Evolutionary conservation across 2,329 filamentous ascomycete species (phyloP), one percentile per base, ranked within the genome.

Genomic region (Penicillium crustosum): DNA sequence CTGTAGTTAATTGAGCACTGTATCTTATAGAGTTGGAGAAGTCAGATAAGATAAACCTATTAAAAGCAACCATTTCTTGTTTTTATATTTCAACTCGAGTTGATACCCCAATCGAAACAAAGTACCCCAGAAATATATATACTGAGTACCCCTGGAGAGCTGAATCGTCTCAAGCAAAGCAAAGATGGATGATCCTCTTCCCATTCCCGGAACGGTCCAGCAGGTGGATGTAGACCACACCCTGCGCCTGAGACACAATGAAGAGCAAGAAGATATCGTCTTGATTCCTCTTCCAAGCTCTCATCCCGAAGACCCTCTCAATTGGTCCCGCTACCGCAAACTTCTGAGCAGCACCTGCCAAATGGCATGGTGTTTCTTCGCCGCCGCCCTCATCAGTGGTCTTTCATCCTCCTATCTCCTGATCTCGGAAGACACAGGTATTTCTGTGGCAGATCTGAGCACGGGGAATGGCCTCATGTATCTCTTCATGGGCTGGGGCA

Each of bases 221-320:
- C 31, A 33, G 31, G 31, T 33, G 31, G 31, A 33, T 25, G 8
- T 58, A 12, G 47, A 57, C 27, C 38, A 50, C 25, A 54, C 23
- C 9, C 41, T 47, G 25, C 33, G 17, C 33, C 8, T 33, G 33
- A 44, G 25, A 25, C 53, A 57, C 41, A 43, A 33, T 19, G n/a
- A 48, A 41, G 53, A 38, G 1, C 42, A 45, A 31, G 13, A 53
- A 29, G 58, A 58, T 42, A 62, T 61, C 27, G 52, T 64, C 21
- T 47, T 64, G 19, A 54, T 61, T 38, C 60, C 61, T 27, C 60
- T 45, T 8, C 61, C 61, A 19, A 58, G 50, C 43, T 51, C 47
- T 23, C 45, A 62, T 41, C 61, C 61, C 10, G 53, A 61, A 42
- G 61, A 64, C 45, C 61, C 61, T 35, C 58, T 64, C n/a, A 59